These are phyloP conservation scores for Cyberlindnera bimundalis DNA, from an alignment of 805 yeast genomes.

Conservation along the genomic window DNA sequence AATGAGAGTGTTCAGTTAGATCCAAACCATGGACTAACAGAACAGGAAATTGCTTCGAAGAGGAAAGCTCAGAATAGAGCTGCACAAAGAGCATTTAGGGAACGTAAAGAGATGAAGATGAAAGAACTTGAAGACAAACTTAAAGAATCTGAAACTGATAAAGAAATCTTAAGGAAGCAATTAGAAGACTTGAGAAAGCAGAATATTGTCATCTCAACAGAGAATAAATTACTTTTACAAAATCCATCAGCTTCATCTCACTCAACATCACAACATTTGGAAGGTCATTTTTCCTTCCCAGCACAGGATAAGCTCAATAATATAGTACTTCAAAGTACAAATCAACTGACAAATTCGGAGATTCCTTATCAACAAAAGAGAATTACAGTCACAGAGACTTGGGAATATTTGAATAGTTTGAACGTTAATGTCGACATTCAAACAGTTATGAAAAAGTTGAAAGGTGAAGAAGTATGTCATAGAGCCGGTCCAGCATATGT, in stretches of 20 bases:
- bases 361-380: constrained; percentile 36
- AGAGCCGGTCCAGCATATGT: constrained; percentile 75
- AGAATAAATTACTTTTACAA: constrained; percentile 54
- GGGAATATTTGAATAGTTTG: constrained; percentile 69
- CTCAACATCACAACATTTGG: constrained; percentile 5
- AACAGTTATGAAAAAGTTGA: constrained; percentile 54
- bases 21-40: constrained; percentile 8
- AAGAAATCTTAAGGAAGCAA: constrained; percentile 42
- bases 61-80: constrained; percentile 81
- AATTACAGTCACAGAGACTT: constrained; percentile 71
- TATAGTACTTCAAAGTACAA: constrained; percentile 9
- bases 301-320: constrained; percentile 20
- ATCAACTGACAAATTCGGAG: constrained; percentile 26
- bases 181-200: constrained; percentile 50
- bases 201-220: constrained; percentile 55
- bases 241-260: constrained; percentile 13
- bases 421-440: constrained; percentile 52
- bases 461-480: constrained; percentile 73
- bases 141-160: constrained; percentile 52
- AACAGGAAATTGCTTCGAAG: constrained; percentile 46
- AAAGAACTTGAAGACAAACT: constrained; percentile 64
- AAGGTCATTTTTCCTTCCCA: constrained; percentile 30
- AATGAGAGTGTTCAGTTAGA: constrained; percentile 8
- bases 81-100: constrained; percentile 84
- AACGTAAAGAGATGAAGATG: constrained; percentile 69